Percentiles rank a stretch among this genome's conserved stretches.
These are phyloP conservation scores for Triticum timopheevii DNA, from an alignment of 176 grass and related monocot genomes.

Conservation along the genomic window DNA sequence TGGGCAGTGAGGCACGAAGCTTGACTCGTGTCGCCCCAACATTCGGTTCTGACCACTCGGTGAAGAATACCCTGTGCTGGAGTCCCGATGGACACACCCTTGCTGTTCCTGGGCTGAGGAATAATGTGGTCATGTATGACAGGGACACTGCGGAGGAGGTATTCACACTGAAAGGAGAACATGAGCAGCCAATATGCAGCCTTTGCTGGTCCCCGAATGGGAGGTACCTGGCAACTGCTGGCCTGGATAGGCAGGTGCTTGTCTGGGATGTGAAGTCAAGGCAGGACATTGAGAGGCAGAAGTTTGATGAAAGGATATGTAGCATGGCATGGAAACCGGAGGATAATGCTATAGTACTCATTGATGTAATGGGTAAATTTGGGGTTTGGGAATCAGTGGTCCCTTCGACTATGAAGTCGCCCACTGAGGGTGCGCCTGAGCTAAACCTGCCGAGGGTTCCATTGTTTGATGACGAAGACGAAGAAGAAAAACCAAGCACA, in stretches of 20 bases:
- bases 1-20: constrained; percentile 49
- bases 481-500: constrained; percentile 54
- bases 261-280: constrained; percentile 96
- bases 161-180: constrained; percentile 75
- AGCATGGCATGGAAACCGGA: constrained; percentile 80
- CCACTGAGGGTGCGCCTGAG: constrained; percentile 58
- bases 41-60: constrained; percentile 51
- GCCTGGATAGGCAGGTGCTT: constrained; percentile 82
- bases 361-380: constrained; percentile 74
- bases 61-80: constrained; percentile 65
- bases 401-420: constrained; percentile 74
- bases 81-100: constrained; percentile 80
- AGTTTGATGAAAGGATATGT: constrained; percentile 77
- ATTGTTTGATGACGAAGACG: constrained; percentile 81
- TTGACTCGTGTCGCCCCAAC: constrained; percentile 61
- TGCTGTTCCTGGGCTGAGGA: constrained; percentile 83
- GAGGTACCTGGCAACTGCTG: constrained; percentile 70
- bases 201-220: constrained; percentile 95
- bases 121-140: constrained; percentile 94
- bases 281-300: constrained; percentile 93
- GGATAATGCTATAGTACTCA: constrained; percentile 75
- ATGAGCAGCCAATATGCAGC: constrained; percentile 72
- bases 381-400: constrained; percentile 84
- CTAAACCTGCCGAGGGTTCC: constrained; percentile 35
- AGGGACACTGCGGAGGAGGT: constrained; percentile 86